Conservation (phyloP, 345 rosid species). For the Salix dunnii region DNA sequence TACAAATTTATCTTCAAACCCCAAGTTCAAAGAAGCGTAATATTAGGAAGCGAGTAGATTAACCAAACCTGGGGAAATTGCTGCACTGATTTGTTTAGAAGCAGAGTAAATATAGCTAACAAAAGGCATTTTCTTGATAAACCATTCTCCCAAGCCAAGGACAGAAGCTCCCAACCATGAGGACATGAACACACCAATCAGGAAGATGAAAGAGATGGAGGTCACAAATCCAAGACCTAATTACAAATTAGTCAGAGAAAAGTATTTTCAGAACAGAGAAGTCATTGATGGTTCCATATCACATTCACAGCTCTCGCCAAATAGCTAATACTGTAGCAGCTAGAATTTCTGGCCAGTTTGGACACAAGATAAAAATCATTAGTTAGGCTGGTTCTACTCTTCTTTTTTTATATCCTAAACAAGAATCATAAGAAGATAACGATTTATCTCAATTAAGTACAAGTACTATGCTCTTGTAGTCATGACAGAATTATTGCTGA, state of each 20-base stretch:
- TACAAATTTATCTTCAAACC: background rate
- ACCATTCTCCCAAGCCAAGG: conserved; percentile 68
- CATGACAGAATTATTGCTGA: background rate
- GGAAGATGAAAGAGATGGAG: conserved; percentile 67
- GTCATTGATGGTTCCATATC: background rate
- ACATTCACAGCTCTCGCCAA: background rate
- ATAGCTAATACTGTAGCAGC: background rate
- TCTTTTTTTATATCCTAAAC: background rate
- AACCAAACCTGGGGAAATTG: conserved; percentile 62
- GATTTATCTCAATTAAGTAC: background rate
- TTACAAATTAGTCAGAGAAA: conserved; percentile 1
- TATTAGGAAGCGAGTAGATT: background rate
- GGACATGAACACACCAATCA: conserved; percentile 70
- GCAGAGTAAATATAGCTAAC: conserved; percentile 69
- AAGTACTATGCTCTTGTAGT: background rate
- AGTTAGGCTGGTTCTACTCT: background rate
- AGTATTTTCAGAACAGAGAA: background rate
- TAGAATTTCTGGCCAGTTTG: background rate
- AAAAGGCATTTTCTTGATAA: conserved; percentile 74
- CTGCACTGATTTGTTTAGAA: conserved; percentile 74
- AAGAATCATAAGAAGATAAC: background rate
- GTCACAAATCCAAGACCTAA: conserved; percentile 70
- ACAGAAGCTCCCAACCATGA: conserved; percentile 79
- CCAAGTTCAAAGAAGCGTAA: background rate
- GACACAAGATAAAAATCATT: background rate